Base-by-base conservation (phyloP, 1,139 yeast genomes). In the Taphrina deformans region DNA sequence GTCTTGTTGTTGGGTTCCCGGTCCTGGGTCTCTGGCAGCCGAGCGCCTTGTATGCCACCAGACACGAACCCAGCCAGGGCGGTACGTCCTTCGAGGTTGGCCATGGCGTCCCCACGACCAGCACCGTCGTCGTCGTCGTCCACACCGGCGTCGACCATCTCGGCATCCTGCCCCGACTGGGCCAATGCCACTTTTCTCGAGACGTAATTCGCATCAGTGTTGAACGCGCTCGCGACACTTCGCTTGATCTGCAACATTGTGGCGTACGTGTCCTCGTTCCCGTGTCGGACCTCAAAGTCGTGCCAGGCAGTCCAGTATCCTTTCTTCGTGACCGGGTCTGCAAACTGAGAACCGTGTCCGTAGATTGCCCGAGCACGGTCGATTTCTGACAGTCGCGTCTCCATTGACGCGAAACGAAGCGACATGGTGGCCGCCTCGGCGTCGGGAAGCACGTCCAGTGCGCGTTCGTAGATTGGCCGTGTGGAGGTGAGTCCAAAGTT, bases 191-290 rank as follows among this genome's bases (percentile, higher is more conserved):
- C 50, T 29, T 45, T 41, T 23, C 41, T 35, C 14, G 76, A 75
- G 58, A 76, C 66, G 55, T 70, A 71, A 46, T 75, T 76, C 18
- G 78, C 73, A 65, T 79, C 79, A 1, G 77, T 73, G 45, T 73
- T 73, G 73, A 78, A 77, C 65, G 77, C 76, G 2, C 77, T 79
- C 46, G 75, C 78, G n/a, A 81, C 78, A 56, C 81, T 78, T 60
- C 92, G 79, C 73, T 86, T 88, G 70, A 80, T 78, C 56, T 87
- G 78, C 24, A 91, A 75, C 92, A 90, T 87, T 16, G 85, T 87
- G 71, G 88, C 90, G 74, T 83, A 90, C 0, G 88, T 83, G 1
- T 79, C 80, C 71, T 88, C 96, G 68, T 82, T 78, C 1, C 97
- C 97, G 73, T 83, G 72, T 21, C 82, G 79, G 45, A 89, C 74